A percentile compares a stretch with the other conserved stretches of the same genome.
These are phyloP conservation scores for Scedosporium aurantiacum DNA, from an alignment of 2,329 filamentous ascomycete genomes.

Conservation along the genomic window DNA sequence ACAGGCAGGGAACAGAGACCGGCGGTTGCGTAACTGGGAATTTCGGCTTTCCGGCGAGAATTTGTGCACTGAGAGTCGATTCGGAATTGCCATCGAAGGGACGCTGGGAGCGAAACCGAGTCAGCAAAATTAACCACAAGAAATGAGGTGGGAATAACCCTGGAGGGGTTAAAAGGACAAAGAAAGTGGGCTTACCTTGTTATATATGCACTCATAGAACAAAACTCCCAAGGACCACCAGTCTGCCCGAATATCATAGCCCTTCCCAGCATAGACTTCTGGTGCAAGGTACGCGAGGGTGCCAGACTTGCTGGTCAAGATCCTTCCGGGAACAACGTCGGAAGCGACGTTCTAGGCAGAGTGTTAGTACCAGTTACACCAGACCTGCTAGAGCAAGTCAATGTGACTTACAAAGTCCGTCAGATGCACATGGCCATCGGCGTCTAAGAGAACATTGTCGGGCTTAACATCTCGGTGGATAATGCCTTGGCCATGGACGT, in stretches of 20 bases:
- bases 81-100: conserved; percentile 89
- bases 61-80: conserved; percentile 65
- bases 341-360: conserved; percentile 84
- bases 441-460: conserved; percentile 80
- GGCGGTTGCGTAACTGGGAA: conserved; percentile 89
- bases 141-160: not conserved
- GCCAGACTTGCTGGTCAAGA: conserved; percentile 88
- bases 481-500: conserved; percentile 77
- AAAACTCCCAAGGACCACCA: conserved; percentile 98
- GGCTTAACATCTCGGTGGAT: conserved; percentile 88
- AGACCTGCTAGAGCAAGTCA: not conserved
- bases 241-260: conserved; percentile 83
- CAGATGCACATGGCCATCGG: conserved; percentile 88
- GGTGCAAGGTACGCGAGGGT: conserved; percentile 92
- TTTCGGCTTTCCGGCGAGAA: conserved; percentile 70
- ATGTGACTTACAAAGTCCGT: conserved; percentile 73
- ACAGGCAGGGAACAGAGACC: conserved; percentile 77
- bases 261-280: conserved; percentile 84
- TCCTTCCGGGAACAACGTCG: conserved; percentile 72
- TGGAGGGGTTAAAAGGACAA: not conserved
- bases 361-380: not conserved
- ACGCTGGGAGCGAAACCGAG: conserved; percentile 40
- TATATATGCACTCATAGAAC: conserved; percentile 99
- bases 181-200: conserved; percentile 55
- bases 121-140: not conserved